Conservation (phyloP, 345 rosid species). For the Streptanthus diversifolius region DNA sequence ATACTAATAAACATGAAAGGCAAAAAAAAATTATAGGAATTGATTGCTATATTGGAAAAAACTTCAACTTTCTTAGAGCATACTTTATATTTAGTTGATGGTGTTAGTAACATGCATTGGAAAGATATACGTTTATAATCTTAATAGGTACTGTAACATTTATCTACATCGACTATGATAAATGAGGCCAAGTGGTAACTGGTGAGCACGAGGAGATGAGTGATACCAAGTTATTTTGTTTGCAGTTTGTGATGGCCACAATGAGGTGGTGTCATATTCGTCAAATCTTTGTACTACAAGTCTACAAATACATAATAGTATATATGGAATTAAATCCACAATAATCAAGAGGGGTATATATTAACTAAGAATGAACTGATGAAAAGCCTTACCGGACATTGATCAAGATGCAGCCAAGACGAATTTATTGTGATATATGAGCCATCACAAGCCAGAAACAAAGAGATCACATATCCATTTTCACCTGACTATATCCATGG, state of each 20-base stretch:
- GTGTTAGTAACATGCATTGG: no score
- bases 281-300: neutral
- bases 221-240: neutral
- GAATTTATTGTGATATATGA: neutral
- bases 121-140: no score
- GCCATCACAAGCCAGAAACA: neutral
- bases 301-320: neutral
- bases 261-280: neutral
- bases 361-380: neutral
- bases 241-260: neutral
- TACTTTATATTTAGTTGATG: no score
- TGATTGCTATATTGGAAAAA: no score
- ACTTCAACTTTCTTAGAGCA: no score
- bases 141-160: no score
- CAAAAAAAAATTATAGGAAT: no score
- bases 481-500: neutral
- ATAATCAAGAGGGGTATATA: neutral
- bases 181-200: neutral
- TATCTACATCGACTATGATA: no score
- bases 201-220: neutral
- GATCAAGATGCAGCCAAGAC: neutral
- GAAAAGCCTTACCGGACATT: neutral
- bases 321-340: no score
- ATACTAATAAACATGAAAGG: no score
- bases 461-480: neutral